Evolutionary conservation across 2,329 filamentous ascomycete genomes (phyloP), one percentile per base, ranked within the genome.

Genomic region (Ascochyta clinopodiicola): DNA sequence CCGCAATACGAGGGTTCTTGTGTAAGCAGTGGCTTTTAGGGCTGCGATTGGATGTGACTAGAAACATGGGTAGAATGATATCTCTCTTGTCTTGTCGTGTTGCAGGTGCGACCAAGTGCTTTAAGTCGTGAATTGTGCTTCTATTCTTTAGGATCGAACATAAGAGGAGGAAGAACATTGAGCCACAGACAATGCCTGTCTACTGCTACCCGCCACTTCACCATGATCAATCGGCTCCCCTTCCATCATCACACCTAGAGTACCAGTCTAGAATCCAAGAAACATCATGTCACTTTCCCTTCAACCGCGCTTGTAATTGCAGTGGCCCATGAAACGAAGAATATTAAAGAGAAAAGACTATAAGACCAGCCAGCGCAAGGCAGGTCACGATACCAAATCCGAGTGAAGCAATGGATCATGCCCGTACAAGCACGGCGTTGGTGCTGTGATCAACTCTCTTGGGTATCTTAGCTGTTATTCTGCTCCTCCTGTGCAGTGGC

Each of bases 401-500:
- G 35, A 51, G 32, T 46, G 60, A 60, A 59, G 53, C 55, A 60
- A 36, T 54, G 48, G 54, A 53, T 49, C 55, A 40, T 54, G 50
- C 42, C 51, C 51, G 48, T 42, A 48, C 55, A 57, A 57, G 53
- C 57, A 56, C 31, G 35, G 44, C 50, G 44, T 55, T 48, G 59
- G 48, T 51, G 58, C 53, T 25, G 56, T 40, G 35, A 45, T 52
- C 34, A 43, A 44, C 35, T 17, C 40, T 44, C 31, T 32, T 35
- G 39, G 39, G 43, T 44, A 46, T 52, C 54, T 68, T 59, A 73
- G 61, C 69, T 73, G 45, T 69, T 69, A 44, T 72, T 74, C 61
- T 75, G 69, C 44, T 67, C 69, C 29, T 66, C 67, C 51, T 72
- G 67, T 51, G 69, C 60, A 60, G 96, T 92, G 17, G 73, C 67